Evolutionary conservation across 345 rosid genomes (phyloP).

Genomic region (Triadica sebifera): DNA sequence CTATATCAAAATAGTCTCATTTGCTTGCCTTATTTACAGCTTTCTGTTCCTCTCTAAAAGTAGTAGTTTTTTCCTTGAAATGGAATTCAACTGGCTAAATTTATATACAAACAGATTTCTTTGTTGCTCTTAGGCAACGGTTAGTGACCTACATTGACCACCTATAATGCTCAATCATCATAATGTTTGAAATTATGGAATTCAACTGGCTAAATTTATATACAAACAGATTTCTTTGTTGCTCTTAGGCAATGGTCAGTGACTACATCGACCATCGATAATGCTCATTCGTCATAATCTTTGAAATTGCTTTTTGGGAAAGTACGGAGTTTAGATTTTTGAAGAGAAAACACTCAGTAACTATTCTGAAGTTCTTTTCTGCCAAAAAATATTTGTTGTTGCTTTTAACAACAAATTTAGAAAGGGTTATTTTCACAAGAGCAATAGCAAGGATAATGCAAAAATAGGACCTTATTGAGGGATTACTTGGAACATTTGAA

Average conservation of each 20-base stretch:
- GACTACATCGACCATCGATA: too few species aligned
- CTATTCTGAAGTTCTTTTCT: too few species aligned
- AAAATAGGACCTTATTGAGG: too few species aligned
- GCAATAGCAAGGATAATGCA: not conserved
- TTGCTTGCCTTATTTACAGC: conserved; percentile 7
- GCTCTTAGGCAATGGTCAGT: conserved; percentile 3
- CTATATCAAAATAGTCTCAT: conserved; percentile 10
- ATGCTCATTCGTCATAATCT: not conserved
- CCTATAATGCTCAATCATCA: not conserved
- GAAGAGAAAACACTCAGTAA: not conserved
- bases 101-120: not conserved
- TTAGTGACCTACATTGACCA: too few species aligned
- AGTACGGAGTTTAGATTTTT: not conserved
- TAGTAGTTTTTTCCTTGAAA: not conserved
- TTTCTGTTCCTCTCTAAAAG: conserved; percentile 5
- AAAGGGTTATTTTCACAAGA: not conserved
- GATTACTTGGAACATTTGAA: too few species aligned
- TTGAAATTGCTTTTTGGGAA: too few species aligned
- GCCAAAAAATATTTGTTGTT: not conserved
- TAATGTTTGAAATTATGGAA: not conserved
- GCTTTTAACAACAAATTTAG: not conserved
- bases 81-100: not conserved
- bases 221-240: not conserved
- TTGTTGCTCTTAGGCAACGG: conserved; percentile 1
- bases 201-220: not conserved